Conservation (phyloP, 2,329 filamentous ascomycete species). For the Talaromyces sp. region DNA sequence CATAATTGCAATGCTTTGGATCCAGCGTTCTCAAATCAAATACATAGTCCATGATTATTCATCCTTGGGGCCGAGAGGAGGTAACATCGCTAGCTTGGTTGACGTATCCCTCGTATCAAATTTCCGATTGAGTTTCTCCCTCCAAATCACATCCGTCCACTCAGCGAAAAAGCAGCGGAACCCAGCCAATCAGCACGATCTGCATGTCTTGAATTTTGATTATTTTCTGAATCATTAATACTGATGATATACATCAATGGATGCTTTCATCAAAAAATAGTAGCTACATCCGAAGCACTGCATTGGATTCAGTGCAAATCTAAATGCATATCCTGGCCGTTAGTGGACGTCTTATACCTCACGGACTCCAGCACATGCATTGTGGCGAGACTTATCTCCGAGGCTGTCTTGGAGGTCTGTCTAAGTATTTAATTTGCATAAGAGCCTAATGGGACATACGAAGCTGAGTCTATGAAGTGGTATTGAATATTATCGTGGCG, state of each 20-base stretch:
- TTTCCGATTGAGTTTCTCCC: neutral
- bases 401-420: neutral
- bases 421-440: no score
- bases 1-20: neutral
- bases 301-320: neutral
- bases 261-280: neutral
- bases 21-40: neutral
- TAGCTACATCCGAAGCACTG: neutral
- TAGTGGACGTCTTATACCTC: neutral
- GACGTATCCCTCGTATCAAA: neutral
- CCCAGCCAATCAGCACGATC: neutral
- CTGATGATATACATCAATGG: neutral
- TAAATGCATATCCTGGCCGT: neutral
- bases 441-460: no score
- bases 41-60: neutral
- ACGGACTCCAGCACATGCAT: neutral
- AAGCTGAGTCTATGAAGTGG: neutral
- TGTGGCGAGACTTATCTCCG: neutral
- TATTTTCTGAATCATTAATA: neutral
- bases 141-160: neutral
- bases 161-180: neutral
- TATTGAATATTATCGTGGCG: neutral
- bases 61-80: neutral
- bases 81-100: neutral
- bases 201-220: conserved; percentile 1